Conservation (phyloP, 352 stramenopile genomes). For the Peronospora destructor region DNA sequence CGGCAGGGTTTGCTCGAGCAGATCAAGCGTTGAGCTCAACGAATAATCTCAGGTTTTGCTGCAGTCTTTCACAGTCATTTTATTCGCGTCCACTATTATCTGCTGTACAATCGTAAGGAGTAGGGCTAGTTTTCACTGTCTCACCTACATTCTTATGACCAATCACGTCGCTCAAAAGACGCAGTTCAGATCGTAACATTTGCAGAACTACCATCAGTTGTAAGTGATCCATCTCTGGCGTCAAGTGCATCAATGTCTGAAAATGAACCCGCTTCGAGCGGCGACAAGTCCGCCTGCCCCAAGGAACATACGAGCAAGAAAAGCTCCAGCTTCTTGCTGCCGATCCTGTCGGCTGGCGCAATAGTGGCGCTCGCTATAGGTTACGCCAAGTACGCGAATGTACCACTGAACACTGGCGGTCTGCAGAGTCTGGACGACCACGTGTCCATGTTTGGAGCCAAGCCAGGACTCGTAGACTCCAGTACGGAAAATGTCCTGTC, state of each 20-base stretch:
- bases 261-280: neutral
- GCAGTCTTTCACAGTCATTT: conserved; percentile 21
- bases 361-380: conserved; percentile 21
- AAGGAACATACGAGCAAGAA: conserved; percentile 16
- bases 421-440: conserved; percentile 18
- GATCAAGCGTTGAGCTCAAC: conserved; percentile 45
- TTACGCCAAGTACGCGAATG: conserved; percentile 23
- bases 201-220: too few relatives aligned
- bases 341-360: conserved; percentile 14
- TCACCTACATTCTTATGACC: conserved; percentile 7
- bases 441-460: conserved; percentile 7
- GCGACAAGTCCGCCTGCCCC: conserved; percentile 6
- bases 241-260: conserved; percentile 1
- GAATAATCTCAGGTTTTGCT: neutral
- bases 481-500: conserved; percentile 17
- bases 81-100: conserved; percentile 14
- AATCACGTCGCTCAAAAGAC: conserved; percentile 10
- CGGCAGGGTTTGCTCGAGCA: conserved; percentile 81
- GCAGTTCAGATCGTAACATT: conserved; percentile 4
- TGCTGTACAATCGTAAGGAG: conserved; percentile 1
- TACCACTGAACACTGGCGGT: conserved; percentile 18
- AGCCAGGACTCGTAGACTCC: conserved; percentile 8
- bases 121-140: neutral
- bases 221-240: conserved; percentile 1
- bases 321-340: conserved; percentile 14